A percentile compares a stretch with the other conserved stretches of the same genome.
Evolutionary conservation across 331 rosid species (phyloP).

Genomic region (Malus hybrid): DNA sequence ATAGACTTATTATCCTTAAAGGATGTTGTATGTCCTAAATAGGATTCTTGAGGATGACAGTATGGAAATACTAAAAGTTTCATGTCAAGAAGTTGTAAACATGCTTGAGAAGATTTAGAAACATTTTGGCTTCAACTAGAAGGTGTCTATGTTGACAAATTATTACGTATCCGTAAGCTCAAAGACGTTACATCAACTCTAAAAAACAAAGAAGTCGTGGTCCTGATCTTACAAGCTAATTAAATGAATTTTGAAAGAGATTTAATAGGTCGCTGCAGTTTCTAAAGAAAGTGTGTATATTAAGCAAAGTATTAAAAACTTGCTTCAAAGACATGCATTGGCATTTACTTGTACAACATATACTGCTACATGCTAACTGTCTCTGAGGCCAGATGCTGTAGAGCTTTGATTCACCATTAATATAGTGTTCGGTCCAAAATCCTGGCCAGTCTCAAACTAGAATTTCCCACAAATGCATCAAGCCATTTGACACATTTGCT

Average conservation of each 20-base stretch:
- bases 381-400: not conserved
- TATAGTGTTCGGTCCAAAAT: not conserved
- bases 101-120: too few species aligned
- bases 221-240: not conserved
- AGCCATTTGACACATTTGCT: not conserved
- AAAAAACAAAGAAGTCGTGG: not conserved
- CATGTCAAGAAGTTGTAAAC: too few species aligned
- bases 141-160: too few species aligned
- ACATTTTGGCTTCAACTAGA: too few species aligned
- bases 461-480: not conserved
- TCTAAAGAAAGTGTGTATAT: not conserved
- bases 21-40: too few species aligned
- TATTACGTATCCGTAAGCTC: too few species aligned
- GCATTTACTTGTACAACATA: not conserved
- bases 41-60: too few species aligned
- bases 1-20: too few species aligned
- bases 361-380: not conserved
- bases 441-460: not conserved
- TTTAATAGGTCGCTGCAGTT: not conserved
- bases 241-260: not conserved
- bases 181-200: too few species aligned
- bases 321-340: not conserved
- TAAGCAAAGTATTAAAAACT: not conserved
- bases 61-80: too few species aligned
- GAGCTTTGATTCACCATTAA: not conserved